Evolutionary conservation across 495 filamentous ascomycete species (phyloP).

Genomic region (Thermothielavioides terrestris): DNA sequence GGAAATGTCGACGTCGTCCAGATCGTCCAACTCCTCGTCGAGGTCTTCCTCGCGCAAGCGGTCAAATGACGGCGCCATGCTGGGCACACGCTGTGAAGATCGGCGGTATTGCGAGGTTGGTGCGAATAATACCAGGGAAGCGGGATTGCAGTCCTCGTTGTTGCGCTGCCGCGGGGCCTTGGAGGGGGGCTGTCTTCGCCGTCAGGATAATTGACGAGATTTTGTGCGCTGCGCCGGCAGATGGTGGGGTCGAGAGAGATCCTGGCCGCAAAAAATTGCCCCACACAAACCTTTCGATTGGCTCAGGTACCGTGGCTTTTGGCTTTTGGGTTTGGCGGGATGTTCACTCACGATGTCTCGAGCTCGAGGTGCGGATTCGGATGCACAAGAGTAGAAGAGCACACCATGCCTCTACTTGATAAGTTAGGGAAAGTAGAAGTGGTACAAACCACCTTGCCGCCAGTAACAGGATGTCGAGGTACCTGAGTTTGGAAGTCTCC

Average conservation of each 20-base stretch:
- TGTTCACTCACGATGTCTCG: too few species aligned
- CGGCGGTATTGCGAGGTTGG: slow-evolving; percentile 1
- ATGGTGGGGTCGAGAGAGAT: slow-evolving; percentile 26
- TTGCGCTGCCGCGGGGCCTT: slow-evolving; percentile 17
- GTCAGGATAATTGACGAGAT: slow-evolving; percentile 26
- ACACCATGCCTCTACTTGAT: too few species aligned
- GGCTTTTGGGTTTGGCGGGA: too few species aligned
- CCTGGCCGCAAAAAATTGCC: slow-evolving; percentile 22
- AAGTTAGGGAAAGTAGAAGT: too few species aligned
- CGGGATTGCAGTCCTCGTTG: slow-evolving; percentile 2
- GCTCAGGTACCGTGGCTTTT: background rate
- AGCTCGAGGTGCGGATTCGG: too few species aligned
- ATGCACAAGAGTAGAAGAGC: too few species aligned
- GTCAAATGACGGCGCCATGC: slow-evolving; percentile 53
- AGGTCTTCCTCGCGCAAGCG: slow-evolving; percentile 58
- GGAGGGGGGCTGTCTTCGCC: slow-evolving; percentile 10
- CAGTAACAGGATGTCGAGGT: too few species aligned
- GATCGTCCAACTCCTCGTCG: too few species aligned
- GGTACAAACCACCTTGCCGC: too few species aligned
- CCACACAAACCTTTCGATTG: slow-evolving; percentile 18
- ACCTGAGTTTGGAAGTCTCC: too few species aligned
- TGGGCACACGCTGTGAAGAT: slow-evolving; percentile 27
- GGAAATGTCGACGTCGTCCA: slow-evolving; percentile 89
- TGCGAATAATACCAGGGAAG: too few species aligned
- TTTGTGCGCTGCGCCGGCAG: slow-evolving; percentile 27